phyloP scores from a whole-genome alignment of 2,329 filamentous ascomycete genomes.

The Cryphonectria carpinicola region DNA sequence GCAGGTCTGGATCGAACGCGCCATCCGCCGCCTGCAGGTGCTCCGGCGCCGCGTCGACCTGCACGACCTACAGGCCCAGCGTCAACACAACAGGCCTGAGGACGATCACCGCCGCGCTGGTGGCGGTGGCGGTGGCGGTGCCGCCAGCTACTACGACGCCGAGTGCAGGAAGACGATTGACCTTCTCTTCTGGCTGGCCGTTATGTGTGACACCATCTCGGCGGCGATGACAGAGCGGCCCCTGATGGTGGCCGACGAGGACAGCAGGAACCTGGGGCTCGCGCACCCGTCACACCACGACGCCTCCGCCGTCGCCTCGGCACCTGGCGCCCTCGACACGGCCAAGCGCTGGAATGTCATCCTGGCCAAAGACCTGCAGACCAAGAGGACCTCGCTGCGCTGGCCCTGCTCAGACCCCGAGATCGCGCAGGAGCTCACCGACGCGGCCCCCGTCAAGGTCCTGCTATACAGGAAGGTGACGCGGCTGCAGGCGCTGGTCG shows the following conservation, averaged over 20 bases:
- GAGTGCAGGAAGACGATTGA: conserved; percentile 50
- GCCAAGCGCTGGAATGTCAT: conserved; percentile 24
- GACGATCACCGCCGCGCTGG: neutral
- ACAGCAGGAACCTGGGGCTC: conserved; percentile 34
- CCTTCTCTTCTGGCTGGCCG: conserved; percentile 58
- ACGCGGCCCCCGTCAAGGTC: conserved; percentile 62
- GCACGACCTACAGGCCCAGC: conserved; percentile 13
- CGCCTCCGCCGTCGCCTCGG: neutral
- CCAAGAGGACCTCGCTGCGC: conserved; percentile 34
- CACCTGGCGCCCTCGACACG: neutral
- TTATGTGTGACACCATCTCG: conserved; percentile 29
- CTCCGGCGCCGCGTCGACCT: conserved; percentile 22
- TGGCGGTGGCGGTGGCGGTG: neutral
- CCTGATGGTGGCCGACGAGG: conserved; percentile 45
- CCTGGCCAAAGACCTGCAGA: conserved; percentile 25
- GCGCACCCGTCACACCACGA: conserved; percentile 26
- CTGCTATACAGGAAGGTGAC: conserved; percentile 60
- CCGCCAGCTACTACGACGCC: conserved; percentile 15
- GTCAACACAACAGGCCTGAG: conserved; percentile 1
- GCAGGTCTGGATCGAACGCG: conserved; percentile 26
- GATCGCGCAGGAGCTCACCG: conserved; percentile 52
- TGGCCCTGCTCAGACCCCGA: conserved; percentile 61
- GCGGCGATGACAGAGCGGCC: conserved; percentile 50
- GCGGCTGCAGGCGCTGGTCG: conserved; percentile 49
- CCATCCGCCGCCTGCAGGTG: conserved; percentile 23